Conservation (phyloP, 1,284 basidiomycete genomes). For the Mycena sp. region DNA sequence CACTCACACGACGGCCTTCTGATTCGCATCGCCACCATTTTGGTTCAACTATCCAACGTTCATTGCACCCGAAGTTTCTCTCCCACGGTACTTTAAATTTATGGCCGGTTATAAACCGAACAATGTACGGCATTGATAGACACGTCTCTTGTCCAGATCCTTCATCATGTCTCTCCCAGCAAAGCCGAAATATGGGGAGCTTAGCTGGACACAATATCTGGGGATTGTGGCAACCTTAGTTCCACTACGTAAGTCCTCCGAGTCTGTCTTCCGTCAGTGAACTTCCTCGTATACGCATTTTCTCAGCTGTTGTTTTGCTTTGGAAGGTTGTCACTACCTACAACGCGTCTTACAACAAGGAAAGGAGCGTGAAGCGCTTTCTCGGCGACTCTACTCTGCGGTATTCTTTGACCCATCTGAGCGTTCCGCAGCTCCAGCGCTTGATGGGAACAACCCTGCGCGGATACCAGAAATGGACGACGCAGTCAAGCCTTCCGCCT, state of each 20-base stretch:
- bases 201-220: slow-evolving; percentile 10
- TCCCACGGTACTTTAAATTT: no score
- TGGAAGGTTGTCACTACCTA: slow-evolving; percentile 16
- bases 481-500: not conserved
- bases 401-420: not conserved
- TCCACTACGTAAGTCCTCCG: slow-evolving; percentile 4
- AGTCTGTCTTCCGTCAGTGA: no score
- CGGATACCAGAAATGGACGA: slow-evolving; percentile 13
- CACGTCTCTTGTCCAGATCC: no score
- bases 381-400: slow-evolving; percentile 11
- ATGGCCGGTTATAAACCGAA: no score
- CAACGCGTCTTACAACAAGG: slow-evolving; percentile 11
- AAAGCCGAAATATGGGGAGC: slow-evolving; percentile 11
- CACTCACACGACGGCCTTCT: no score
- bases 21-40: no score
- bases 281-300: no score
- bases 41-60: no score
- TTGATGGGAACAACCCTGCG: slow-evolving; percentile 4
- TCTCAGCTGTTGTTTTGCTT: slow-evolving; percentile 12
- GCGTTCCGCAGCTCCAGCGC: slow-evolving; percentile 14
- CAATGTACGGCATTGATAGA: not conserved
- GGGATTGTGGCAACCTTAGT: slow-evolving; percentile 4
- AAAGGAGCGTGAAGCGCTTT: slow-evolving; percentile 22
- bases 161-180: slow-evolving; percentile 6
- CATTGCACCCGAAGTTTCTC: no score